Conservation (phyloP, 192 early-diverging fungal species). For the Linnemannia exigua region DNA sequence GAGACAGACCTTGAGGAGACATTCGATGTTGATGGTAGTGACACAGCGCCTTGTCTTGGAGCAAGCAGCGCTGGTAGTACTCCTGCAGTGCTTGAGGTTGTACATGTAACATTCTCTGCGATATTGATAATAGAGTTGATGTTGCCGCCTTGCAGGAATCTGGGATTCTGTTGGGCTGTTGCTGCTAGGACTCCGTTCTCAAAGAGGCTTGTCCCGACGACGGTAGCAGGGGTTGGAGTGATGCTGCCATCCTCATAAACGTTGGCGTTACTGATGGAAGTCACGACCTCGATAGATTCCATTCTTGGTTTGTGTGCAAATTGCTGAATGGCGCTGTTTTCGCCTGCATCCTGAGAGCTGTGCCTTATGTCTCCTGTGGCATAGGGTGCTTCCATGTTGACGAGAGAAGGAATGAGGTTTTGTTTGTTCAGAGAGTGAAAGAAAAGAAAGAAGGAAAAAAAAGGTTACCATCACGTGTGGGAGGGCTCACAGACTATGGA, state of each 20-base stretch:
- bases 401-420: too few species aligned
- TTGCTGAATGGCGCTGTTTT: neutral
- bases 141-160: neutral
- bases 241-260: conserved; percentile 38
- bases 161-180: conserved; percentile 7
- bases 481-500: too few species aligned
- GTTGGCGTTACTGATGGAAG: conserved; percentile 21
- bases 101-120: neutral
- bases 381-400: too few species aligned
- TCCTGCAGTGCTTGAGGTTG: neutral
- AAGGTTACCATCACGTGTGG: too few species aligned
- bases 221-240: conserved; percentile 20
- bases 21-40: neutral
- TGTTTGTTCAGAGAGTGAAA: too few species aligned
- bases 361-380: too few species aligned
- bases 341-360: too few species aligned
- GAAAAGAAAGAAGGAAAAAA: too few species aligned
- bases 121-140: neutral
- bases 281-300: conserved; percentile 20
- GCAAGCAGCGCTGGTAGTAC: neutral
- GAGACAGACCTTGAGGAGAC: conserved; percentile 13
- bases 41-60: neutral
- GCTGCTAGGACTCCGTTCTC: conserved; percentile 31
- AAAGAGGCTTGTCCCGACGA: conserved; percentile 22
- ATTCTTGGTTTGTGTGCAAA: neutral